These are phyloP conservation scores for Citrus unshiu DNA, from an alignment of 345 rosid genomes.

Conservation along the genomic window DNA sequence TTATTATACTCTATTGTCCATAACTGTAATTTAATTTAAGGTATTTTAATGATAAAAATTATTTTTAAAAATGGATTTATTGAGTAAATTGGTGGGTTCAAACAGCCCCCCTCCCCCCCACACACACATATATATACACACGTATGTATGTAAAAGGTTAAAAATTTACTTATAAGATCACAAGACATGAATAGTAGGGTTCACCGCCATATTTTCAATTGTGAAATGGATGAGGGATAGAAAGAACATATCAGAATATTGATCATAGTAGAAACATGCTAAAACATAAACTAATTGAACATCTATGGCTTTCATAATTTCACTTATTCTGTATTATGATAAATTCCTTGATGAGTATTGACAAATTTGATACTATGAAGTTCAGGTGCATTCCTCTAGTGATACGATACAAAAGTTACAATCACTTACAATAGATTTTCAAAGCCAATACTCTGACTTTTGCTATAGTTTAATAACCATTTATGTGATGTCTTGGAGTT, in stretches of 20 bases:
- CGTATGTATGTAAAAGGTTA: too few relatives aligned
- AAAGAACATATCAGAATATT: neutral
- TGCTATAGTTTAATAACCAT: neutral
- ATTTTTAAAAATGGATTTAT: too few relatives aligned
- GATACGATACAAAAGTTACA: neutral
- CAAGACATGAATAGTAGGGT: neutral
- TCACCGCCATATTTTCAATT: too few relatives aligned
- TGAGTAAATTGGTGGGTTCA: too few relatives aligned
- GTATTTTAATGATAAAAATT: too few relatives aligned
- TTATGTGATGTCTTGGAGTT: conserved; percentile 11
- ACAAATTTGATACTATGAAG: neutral
- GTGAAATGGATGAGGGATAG: neutral
- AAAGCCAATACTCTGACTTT: neutral
- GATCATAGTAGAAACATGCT: neutral
- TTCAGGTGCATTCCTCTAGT: neutral
- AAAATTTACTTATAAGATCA: neutral
- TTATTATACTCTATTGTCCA: too few relatives aligned
- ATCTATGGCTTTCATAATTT: too few relatives aligned
- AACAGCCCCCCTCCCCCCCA: too few relatives aligned
- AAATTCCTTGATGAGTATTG: neutral
- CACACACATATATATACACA: too few relatives aligned
- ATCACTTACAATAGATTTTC: neutral
- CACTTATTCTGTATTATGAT: neutral
- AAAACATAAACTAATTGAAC: neutral
- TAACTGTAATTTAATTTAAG: too few relatives aligned